Conservation (phyloP, 2,329 filamentous ascomycete species). For the Nannizzia gypsea region DNA sequence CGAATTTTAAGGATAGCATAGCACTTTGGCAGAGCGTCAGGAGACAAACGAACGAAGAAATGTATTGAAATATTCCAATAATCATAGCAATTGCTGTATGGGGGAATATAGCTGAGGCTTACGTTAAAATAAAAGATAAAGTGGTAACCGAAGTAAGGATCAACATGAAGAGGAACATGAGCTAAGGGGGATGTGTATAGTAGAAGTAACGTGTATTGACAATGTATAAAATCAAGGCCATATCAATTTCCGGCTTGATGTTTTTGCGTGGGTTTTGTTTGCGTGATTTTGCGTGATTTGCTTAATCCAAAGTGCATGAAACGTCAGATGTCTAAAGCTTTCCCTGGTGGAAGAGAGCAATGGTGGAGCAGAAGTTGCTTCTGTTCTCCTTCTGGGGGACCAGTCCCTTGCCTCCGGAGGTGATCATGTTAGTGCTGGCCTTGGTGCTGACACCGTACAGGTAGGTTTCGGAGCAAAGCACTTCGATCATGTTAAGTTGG, state of each 20-base stretch:
- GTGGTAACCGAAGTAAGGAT: no score
- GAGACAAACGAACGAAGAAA: no score
- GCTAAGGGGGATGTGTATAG: no score
- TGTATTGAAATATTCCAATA: no score
- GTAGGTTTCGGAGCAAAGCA: constrained; percentile 50
- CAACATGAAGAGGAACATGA: no score
- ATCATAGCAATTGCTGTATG: no score
- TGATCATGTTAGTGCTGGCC: constrained; percentile 62
- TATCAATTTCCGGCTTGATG: background rate
- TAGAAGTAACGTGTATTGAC: no score
- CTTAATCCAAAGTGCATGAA: background rate
- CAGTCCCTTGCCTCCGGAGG: constrained; percentile 27
- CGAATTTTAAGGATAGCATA: no score
- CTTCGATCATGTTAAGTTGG: constrained; percentile 64
- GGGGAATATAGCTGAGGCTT: no score
- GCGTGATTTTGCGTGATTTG: no score
- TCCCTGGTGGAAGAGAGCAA: constrained; percentile 32
- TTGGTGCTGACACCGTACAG: constrained; percentile 64
- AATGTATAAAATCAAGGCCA: background rate
- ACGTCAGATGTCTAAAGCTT: background rate
- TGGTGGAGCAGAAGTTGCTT: constrained; percentile 35
- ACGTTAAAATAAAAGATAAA: no score
- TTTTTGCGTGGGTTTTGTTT: background rate
- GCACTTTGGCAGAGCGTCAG: no score
- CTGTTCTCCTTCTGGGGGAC: constrained; percentile 31